A percentile compares a stretch with the other conserved stretches of the same genome.
These are phyloP conservation scores for Podila minutissima DNA, from an alignment of 192 early-diverging fungal genomes.

Conservation along the genomic window DNA sequence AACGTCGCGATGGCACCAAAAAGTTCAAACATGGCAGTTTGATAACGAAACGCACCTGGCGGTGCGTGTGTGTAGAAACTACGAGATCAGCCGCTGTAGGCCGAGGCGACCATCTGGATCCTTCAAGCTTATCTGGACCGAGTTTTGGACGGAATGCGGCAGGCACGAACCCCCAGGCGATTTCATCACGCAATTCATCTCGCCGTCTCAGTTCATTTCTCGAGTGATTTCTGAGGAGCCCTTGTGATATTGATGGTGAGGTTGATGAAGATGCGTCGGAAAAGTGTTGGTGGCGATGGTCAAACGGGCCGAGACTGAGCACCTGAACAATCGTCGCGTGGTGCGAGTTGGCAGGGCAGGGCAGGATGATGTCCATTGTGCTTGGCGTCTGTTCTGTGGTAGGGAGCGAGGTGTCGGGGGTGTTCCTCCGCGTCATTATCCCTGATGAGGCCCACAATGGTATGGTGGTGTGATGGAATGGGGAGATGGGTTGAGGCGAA, in stretches of 20 bases:
- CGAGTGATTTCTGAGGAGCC: neutral
- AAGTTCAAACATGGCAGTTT: no score
- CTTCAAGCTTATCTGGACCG: neutral
- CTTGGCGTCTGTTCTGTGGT: neutral
- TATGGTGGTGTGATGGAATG: neutral
- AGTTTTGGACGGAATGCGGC: neutral
- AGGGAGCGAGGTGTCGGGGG: neutral
- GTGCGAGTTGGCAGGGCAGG: neutral
- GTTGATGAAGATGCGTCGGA: no score
- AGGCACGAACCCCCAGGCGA: neutral
- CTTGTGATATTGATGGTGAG: neutral
- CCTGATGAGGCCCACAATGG: neutral
- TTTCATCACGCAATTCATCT: neutral
- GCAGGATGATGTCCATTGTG: neutral
- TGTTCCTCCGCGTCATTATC: neutral
- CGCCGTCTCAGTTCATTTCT: neutral
- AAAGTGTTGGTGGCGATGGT: neutral
- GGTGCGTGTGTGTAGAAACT: no score
- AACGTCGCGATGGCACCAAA: no score
- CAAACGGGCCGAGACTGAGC: neutral
- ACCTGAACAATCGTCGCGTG: neutral
- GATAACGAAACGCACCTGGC: no score
- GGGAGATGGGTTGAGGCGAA: neutral
- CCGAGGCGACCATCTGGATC: neutral
- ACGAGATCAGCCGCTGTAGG: neutral